These are phyloP conservation scores for Musa schizocarpa DNA, from an alignment of 176 grass and related monocot species.

Conservation along the genomic window DNA sequence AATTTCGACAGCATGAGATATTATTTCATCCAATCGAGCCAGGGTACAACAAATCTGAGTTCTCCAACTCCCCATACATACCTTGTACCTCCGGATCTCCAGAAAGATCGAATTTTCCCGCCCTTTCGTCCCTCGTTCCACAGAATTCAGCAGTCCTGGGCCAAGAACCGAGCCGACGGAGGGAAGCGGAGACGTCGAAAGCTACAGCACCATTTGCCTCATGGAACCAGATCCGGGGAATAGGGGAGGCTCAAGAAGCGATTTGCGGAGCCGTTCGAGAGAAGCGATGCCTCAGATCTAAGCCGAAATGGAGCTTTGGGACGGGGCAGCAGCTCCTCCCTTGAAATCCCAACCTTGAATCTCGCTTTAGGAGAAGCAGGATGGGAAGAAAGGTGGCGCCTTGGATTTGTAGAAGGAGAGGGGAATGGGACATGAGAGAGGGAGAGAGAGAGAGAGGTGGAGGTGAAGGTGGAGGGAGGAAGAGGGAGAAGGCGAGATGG, in stretches of 20 bases:
- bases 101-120: neutral
- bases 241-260: neutral
- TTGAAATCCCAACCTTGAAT: neutral
- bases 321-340: neutral
- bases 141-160: neutral
- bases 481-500: neutral
- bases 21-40: neutral
- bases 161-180: neutral
- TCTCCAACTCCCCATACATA: neutral
- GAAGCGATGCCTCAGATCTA: neutral
- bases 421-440: conserved; percentile 22
- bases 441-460: conserved; percentile 7
- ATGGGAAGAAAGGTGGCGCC: conserved; percentile 7
- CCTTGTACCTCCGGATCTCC: conserved; percentile 1
- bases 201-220: conserved; percentile 1
- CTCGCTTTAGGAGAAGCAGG: neutral
- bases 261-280: neutral
- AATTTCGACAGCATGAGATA: neutral
- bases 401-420: conserved; percentile 2
- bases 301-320: neutral
- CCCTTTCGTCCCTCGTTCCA: neutral
- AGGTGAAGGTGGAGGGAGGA: neutral
- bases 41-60: neutral
- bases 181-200: too few relatives aligned
- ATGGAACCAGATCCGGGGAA: neutral